A percentile compares a stretch with the other conserved stretches of the same genome.
Conservation (phyloP, 2,329 filamentous ascomycete species). For the Coniochaeta sp. region DNA sequence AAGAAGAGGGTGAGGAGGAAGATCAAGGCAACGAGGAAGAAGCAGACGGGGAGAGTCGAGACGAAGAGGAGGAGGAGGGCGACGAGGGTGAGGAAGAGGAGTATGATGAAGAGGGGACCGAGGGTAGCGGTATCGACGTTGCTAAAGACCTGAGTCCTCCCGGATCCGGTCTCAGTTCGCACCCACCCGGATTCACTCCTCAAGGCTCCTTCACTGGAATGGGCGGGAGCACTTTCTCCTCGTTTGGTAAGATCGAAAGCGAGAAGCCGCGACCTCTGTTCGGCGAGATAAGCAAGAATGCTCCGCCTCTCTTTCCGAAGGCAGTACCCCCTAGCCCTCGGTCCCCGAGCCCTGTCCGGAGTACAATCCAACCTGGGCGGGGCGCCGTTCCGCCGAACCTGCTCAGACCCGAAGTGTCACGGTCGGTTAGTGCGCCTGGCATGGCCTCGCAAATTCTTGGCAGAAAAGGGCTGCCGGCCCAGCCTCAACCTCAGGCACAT, state of each 20-base stretch:
- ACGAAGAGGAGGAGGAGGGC: conserved; percentile 30
- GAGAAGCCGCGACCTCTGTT: conserved; percentile 40
- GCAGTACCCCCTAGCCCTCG: conserved; percentile 53
- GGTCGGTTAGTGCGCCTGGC: conserved; percentile 54
- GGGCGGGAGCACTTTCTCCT: conserved; percentile 37
- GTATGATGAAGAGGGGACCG: conserved; percentile 37
- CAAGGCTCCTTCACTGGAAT: conserved; percentile 51
- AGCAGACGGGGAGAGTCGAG: conserved; percentile 31
- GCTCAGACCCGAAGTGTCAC: conserved; percentile 38
- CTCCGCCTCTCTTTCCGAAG: conserved; percentile 44
- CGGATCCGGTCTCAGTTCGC: conserved; percentile 26
- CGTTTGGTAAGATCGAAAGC: conserved; percentile 36
- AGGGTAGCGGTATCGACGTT: conserved; percentile 58
- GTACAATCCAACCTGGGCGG: conserved; percentile 41
- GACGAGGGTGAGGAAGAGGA: conserved; percentile 36
- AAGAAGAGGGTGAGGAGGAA: conserved; percentile 24
- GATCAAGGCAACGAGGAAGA: conserved; percentile 30
- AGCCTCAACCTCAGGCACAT: background rate
- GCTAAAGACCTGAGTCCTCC: conserved; percentile 55
- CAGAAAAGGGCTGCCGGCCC: conserved; percentile 21
- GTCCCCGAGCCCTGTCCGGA: conserved; percentile 65
- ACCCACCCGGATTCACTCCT: conserved; percentile 44
- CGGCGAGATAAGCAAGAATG: conserved; percentile 43
- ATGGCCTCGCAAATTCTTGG: conserved; percentile 48
- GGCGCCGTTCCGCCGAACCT: conserved; percentile 44